These are phyloP conservation scores for Meyerozyma smithsonii DNA, from an alignment of 1,139 yeast genomes.

Conservation along the genomic window DNA sequence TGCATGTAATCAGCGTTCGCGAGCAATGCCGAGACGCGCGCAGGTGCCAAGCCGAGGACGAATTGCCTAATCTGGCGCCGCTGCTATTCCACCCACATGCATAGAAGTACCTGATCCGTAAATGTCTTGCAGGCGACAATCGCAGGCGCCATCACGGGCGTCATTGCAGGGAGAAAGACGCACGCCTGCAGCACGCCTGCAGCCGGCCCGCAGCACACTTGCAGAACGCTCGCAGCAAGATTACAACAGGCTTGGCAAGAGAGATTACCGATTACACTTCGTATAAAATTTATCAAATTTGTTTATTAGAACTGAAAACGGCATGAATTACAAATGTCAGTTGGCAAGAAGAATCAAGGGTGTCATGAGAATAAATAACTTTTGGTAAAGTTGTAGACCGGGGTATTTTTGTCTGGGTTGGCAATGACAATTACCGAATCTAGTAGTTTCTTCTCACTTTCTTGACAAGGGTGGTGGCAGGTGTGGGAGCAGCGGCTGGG, in stretches of 20 bases:
- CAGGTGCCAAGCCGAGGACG: background rate
- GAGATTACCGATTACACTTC: too few relatives aligned
- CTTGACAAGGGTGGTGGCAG: conserved; percentile 12
- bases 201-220: too few relatives aligned
- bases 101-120: too few relatives aligned
- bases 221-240: too few relatives aligned
- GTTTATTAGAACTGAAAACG: conserved; percentile 2
- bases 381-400: conserved; percentile 1
- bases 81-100: too few relatives aligned
- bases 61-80: background rate
- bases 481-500: conserved; percentile 8
- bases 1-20: background rate
- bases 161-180: too few relatives aligned
- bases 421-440: conserved; percentile 3
- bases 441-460: conserved; percentile 17
- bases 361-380: background rate
- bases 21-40: background rate
- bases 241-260: too few relatives aligned
- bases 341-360: conserved; percentile 1
- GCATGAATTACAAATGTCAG: background rate
- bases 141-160: too few relatives aligned
- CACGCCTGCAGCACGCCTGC: too few relatives aligned
- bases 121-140: too few relatives aligned
- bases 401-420: conserved; percentile 1
- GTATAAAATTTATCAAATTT: background rate